Base-by-base conservation (phyloP, 176 grass and related monocot genomes). In the Typha latifolia region DNA sequence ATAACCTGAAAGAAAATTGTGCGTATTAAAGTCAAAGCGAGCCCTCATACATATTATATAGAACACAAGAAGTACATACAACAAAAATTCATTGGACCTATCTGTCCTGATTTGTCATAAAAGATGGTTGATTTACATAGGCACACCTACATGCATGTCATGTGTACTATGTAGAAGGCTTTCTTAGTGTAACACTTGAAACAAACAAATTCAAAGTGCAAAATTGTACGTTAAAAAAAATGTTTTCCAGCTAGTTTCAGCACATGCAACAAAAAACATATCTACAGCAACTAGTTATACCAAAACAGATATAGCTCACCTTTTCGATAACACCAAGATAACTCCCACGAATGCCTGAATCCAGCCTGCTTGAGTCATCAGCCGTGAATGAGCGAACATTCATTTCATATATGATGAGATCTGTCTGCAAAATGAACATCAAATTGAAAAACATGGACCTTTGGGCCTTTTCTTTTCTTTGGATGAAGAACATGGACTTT, bases 341-440 rank as follows among this genome's bases (percentile, higher is more conserved):
- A 73, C 89, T 99, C 52, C 94, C 89, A 53, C 88, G 43, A 81
- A 87, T 62, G 66, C 68, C 71, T 69, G 67, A 49, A 74, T 81
- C 76, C 78, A 99, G 66, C 19, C 62, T 72, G 62, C 94, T 99
- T 26, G 86, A 90, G 14, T 87, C 76, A 19, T 99, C 89, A 71
- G 68, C 80, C n/a, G 94, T 99, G 79, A 90, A 99, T 70, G 81
- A 78, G 22, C 86, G 86, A 61, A 90, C 86, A 69, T 90, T 99
- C 94, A 99, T 99, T 82, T 99, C 94, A 81, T 99, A 99, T 83
- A 99, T 90, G 49, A 99, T 89, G 62, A 99, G 89, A 82, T 99
- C 94, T 78, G 86, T 74, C 89, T 99, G 83, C 24, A 99, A 78
- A 80, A 67, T 72, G 8, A 78, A 66, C 37, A 66, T n/a, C 64